Conservation (phyloP, 805 yeast genomes). For the Kazachstania kunashirensis region DNA sequence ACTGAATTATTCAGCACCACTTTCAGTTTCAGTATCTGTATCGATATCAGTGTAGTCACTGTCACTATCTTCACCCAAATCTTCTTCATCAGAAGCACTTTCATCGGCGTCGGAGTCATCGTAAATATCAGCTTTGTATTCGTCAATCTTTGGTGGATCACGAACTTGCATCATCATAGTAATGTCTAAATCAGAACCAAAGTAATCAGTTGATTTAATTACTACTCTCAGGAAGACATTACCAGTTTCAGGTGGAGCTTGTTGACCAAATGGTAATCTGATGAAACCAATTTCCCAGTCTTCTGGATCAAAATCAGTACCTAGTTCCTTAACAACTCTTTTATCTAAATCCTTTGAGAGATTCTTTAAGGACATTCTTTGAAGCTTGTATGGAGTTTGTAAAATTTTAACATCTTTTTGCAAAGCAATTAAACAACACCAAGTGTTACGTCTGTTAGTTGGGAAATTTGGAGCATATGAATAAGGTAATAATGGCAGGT, state of each 20-base stretch:
- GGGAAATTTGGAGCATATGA: constrained; percentile 76
- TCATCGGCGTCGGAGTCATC: constrained; percentile 35
- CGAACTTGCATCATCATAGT: constrained; percentile 64
- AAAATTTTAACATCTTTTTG: constrained; percentile 76
- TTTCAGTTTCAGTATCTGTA: constrained; percentile 31
- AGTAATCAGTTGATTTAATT: constrained; percentile 65
- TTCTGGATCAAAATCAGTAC: constrained; percentile 32
- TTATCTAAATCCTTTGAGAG: constrained; percentile 25
- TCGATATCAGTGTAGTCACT: constrained; percentile 30
- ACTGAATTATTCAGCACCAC: constrained; percentile 12
- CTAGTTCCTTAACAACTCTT: constrained; percentile 18
- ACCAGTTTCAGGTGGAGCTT: constrained; percentile 70
- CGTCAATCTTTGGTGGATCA: constrained; percentile 42
- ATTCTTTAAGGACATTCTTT: constrained; percentile 24
- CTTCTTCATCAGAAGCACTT: constrained; percentile 52
- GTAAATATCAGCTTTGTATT: constrained; percentile 54
- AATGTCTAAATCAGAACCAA: constrained; percentile 70
- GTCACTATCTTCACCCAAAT: constrained; percentile 48
- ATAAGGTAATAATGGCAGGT: constrained; percentile 62
- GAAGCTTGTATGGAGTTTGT: constrained; percentile 43
- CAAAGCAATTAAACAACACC: constrained; percentile 59
- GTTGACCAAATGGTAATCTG: constrained; percentile 61
- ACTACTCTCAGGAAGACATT: constrained; percentile 57
- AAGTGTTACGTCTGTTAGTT: constrained; percentile 35
- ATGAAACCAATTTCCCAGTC: constrained; percentile 54